These are phyloP conservation scores for Cryptosporidium baileyi DNA, from an alignment of 169 alveolate genomes.

Conservation along the genomic window DNA sequence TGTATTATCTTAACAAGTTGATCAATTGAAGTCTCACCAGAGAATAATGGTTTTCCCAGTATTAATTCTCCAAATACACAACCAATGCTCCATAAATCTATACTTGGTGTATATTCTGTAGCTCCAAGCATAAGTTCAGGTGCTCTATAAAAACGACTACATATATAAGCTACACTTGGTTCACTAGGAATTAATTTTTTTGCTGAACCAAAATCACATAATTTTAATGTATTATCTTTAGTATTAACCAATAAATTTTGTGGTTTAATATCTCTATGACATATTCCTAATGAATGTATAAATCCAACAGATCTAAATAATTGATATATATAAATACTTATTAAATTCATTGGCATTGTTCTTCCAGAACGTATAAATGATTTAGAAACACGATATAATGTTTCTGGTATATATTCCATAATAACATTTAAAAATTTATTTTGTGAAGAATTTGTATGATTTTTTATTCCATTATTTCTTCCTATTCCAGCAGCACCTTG, in stretches of 20 bases:
- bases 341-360: constrained; percentile 88
- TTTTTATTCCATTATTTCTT: constrained; percentile 14
- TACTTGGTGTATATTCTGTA: constrained; percentile 94
- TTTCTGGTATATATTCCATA: constrained; percentile 97
- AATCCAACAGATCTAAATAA: constrained; percentile 93
- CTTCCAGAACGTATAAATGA: constrained; percentile 86
- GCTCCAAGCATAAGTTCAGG: constrained; percentile 99
- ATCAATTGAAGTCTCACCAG: constrained; percentile 95
- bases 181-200: constrained; percentile 91
- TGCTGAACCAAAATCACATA: constrained; percentile 99
- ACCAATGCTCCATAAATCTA: constrained; percentile 98
- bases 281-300: constrained; percentile 92
- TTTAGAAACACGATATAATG: constrained; percentile 90
- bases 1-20: constrained; percentile 93
- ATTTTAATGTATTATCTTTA: constrained; percentile 87
- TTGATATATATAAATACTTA: constrained; percentile 93
- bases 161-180: constrained; percentile 92
- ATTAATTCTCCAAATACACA: constrained; percentile 95
- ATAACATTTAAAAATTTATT: constrained; percentile 91
- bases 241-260: constrained; percentile 96
- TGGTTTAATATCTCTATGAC: constrained; percentile 99
- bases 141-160: constrained; percentile 98
- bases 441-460: background rate
- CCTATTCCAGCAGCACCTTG: background rate
- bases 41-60: constrained; percentile 93